phyloP scores from a whole-genome alignment of 345 rosid genomes.

The Viola odorata region DNA sequence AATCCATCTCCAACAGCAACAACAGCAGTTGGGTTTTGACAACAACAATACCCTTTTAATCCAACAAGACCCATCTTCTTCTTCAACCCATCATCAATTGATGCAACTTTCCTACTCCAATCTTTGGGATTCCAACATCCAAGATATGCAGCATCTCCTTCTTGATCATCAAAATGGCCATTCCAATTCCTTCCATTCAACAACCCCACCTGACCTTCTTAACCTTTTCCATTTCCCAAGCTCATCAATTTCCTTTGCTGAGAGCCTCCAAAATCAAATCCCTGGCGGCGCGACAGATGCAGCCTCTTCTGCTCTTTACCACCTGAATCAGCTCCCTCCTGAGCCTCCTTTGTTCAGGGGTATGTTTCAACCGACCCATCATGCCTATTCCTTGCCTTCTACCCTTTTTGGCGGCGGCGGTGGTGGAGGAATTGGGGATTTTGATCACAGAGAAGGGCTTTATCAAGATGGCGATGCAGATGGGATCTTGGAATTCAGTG shows the following conservation, averaged over 20 bases:
- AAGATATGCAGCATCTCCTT: slow-evolving; percentile 18
- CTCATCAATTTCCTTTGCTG: slow-evolving; percentile 35
- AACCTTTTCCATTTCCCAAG: slow-evolving; percentile 53
- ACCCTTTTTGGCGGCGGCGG: slow-evolving; percentile 31
- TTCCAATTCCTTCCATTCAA: no score
- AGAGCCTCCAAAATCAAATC: not conserved
- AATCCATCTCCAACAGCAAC: no score
- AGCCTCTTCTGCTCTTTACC: not conserved
- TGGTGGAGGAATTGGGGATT: not conserved
- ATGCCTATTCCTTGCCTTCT: slow-evolving; percentile 29
- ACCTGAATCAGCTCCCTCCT: not conserved
- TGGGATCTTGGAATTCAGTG: slow-evolving; percentile 43
- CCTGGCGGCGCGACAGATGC: not conserved
- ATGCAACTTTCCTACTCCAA: slow-evolving; percentile 24
- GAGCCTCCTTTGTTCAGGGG: slow-evolving; percentile 45
- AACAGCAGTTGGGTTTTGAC: no score
- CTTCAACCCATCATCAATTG: slow-evolving; percentile 13
- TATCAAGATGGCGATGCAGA: slow-evolving; percentile 32
- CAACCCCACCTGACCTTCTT: slow-evolving; percentile 49
- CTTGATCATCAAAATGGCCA: not conserved
- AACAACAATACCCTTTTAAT: no score
- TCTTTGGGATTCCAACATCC: slow-evolving; percentile 31
- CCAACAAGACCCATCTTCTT: no score
- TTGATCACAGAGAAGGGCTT: slow-evolving; percentile 4
- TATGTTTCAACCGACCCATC: slow-evolving; percentile 31